Percentiles rank a stretch among this genome's conserved stretches.
phyloP scores from a whole-genome alignment of 441 rosid species.

The Biscutella laevigata region DNA sequence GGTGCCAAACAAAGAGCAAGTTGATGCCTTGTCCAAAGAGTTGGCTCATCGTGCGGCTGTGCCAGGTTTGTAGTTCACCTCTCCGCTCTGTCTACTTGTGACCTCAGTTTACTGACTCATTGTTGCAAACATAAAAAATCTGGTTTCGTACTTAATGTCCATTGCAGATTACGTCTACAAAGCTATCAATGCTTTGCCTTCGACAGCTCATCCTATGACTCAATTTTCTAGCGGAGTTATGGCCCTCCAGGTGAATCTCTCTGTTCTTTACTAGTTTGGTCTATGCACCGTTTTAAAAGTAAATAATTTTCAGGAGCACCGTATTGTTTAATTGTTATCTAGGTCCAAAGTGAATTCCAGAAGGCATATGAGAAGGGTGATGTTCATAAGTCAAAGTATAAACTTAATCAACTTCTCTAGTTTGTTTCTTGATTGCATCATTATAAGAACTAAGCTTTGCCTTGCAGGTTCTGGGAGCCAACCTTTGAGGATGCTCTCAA shows the following conservation, averaged over 20 bases:
- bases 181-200: slow-evolving; percentile 77
- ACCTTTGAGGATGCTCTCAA: slow-evolving; percentile 76
- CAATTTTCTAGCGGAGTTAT: slow-evolving; percentile 87
- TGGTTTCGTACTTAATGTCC: not conserved
- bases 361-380: slow-evolving; percentile 79
- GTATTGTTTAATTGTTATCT: slow-evolving; percentile 20
- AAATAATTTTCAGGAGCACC: not conserved
- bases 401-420: slow-evolving; percentile 1
- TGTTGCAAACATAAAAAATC: not conserved
- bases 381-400: slow-evolving; percentile 74
- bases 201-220: slow-evolving; percentile 90
- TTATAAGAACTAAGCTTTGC: slow-evolving; percentile 1
- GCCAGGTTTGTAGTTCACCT: slow-evolving; percentile 49
- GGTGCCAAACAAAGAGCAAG: slow-evolving; percentile 88
- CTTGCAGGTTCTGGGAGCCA: slow-evolving; percentile 82
- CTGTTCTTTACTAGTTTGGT: not conserved
- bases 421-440: not conserved
- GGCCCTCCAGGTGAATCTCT: slow-evolving; percentile 78
- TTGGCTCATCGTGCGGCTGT: slow-evolving; percentile 64
- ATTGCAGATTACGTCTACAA: slow-evolving; percentile 67
- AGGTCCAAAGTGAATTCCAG: slow-evolving; percentile 94
- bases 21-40: slow-evolving; percentile 65
- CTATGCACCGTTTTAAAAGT: not conserved
- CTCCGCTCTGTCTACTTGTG: not conserved
- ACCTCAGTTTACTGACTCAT: not conserved